Evolutionary conservation across 2,329 filamentous ascomycete genomes (phyloP).

Genomic region (Leptographium lundbergii): DNA sequence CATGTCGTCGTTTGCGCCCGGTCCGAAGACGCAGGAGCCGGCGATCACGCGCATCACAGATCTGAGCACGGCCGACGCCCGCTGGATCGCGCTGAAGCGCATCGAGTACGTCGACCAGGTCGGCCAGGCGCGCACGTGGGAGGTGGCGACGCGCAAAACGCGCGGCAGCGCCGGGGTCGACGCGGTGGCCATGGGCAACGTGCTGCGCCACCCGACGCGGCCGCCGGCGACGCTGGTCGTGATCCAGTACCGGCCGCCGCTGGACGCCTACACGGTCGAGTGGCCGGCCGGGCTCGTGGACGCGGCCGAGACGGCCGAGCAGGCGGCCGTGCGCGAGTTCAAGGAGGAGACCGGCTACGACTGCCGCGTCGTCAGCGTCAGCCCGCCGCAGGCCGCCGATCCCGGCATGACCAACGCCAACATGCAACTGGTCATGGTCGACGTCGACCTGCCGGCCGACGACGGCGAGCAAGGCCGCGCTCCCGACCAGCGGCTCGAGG

Average conservation of each 20-base stretch:
- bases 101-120: constrained; percentile 45
- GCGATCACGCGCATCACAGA: constrained; percentile 32
- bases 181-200: constrained; percentile 49
- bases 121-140: constrained; percentile 43
- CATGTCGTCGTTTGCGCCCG: constrained; percentile 4
- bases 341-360: constrained; percentile 44
- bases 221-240: constrained; percentile 25
- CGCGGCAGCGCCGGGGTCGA: constrained; percentile 42
- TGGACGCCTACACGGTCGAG: constrained; percentile 39
- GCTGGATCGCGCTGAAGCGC: constrained; percentile 43
- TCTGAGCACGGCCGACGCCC: constrained; percentile 36
- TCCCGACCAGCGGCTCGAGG: constrained; percentile 46
- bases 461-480: constrained; percentile 30
- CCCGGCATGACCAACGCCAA: constrained; percentile 48
- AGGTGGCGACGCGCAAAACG: constrained; percentile 46
- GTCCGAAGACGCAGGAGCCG: constrained; percentile 28
- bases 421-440: constrained; percentile 48
- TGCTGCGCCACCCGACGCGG: constrained; percentile 35
- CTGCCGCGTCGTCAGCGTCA: constrained; percentile 32
- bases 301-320: constrained; percentile 34
- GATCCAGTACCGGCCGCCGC: constrained; percentile 18
- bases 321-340: constrained; percentile 40
- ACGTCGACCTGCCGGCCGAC: constrained; percentile 38
- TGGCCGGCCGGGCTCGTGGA: constrained; percentile 43
- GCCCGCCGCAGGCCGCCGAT: constrained; percentile 42